phyloP scores from a whole-genome alignment of 495 filamentous ascomycete species.

The Recurvomyces mirabilis region DNA sequence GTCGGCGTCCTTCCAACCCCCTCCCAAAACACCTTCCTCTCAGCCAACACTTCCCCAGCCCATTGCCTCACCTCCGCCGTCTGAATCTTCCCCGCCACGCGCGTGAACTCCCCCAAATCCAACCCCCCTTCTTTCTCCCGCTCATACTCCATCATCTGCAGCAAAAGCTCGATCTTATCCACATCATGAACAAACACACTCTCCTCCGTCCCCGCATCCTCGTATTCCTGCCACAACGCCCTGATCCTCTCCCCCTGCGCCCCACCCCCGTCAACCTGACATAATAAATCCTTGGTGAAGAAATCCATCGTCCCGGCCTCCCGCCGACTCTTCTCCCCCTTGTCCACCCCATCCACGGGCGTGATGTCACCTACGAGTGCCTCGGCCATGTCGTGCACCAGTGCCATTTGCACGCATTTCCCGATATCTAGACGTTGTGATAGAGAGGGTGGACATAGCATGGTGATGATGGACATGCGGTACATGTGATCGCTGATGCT shows the following conservation, averaged over 20 bases:
- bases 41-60: slow-evolving; percentile 61
- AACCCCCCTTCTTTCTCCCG: slow-evolving; percentile 48
- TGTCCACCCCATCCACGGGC: slow-evolving; percentile 62
- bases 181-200: slow-evolving; percentile 88
- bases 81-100: slow-evolving; percentile 59
- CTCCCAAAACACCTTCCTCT: slow-evolving; percentile 67
- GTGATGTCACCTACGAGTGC: slow-evolving; percentile 92
- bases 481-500: slow-evolving; percentile 99
- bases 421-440: slow-evolving; percentile 57
- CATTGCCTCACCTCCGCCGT: slow-evolving; percentile 70
- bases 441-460: slow-evolving; percentile 77
- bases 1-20: slow-evolving; percentile 17
- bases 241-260: slow-evolving; percentile 54
- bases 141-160: slow-evolving; percentile 98
- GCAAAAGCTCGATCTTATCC: slow-evolving; percentile 86
- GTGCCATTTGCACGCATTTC: slow-evolving; percentile 82
- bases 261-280: slow-evolving; percentile 56
- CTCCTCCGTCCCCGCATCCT: slow-evolving; percentile 71
- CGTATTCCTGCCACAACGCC: slow-evolving; percentile 84
- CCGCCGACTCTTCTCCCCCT: slow-evolving; percentile 71
- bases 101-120: slow-evolving; percentile 75
- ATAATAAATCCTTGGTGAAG: slow-evolving; percentile 59
- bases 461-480: slow-evolving; percentile 92
- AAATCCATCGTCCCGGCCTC: slow-evolving; percentile 86
- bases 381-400: slow-evolving; percentile 97